Conservation (phyloP, 225 moss, liverwort and hornwort species). For the Marchantia paleacea region DNA sequence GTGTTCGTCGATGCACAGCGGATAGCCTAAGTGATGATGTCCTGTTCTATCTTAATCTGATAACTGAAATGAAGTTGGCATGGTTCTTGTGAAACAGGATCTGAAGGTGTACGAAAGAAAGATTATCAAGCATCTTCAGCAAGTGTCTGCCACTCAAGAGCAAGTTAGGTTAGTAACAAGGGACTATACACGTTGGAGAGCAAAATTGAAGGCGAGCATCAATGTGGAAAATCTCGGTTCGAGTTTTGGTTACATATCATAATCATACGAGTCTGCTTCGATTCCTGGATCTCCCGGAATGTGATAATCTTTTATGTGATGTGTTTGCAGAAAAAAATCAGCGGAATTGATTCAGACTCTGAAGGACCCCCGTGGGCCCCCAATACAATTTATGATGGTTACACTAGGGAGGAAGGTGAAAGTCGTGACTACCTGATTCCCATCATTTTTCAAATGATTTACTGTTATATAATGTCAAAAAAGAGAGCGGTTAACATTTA, state of each 20-base stretch:
- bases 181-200: not conserved
- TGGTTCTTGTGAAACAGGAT: slow-evolving; percentile 44
- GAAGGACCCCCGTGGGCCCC: slow-evolving; percentile 51
- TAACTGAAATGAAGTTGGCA: not conserved
- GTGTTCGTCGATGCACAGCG: too few species aligned
- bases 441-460: not conserved
- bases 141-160: slow-evolving; percentile 86
- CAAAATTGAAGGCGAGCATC: not conserved
- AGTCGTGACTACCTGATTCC: not conserved
- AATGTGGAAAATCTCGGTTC: not conserved
- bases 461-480: not conserved
- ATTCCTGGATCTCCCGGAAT: not conserved
- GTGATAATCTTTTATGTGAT: not conserved
- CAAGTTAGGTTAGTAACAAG: slow-evolving; percentile 71
- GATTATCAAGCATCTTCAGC: slow-evolving; percentile 77
- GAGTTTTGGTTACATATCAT: not conserved
- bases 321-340: slow-evolving; percentile 63
- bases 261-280: not conserved
- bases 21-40: too few species aligned
- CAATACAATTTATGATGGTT: slow-evolving; percentile 66
- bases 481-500: not conserved
- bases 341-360: slow-evolving; percentile 69
- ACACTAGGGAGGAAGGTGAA: slow-evolving; percentile 67
- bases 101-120: slow-evolving; percentile 75
- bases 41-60: too few species aligned